A percentile compares a stretch with the other conserved stretches of the same genome.
phyloP scores from a whole-genome alignment of 805 yeast genomes.

The Hanseniaspora osmophila region DNA sequence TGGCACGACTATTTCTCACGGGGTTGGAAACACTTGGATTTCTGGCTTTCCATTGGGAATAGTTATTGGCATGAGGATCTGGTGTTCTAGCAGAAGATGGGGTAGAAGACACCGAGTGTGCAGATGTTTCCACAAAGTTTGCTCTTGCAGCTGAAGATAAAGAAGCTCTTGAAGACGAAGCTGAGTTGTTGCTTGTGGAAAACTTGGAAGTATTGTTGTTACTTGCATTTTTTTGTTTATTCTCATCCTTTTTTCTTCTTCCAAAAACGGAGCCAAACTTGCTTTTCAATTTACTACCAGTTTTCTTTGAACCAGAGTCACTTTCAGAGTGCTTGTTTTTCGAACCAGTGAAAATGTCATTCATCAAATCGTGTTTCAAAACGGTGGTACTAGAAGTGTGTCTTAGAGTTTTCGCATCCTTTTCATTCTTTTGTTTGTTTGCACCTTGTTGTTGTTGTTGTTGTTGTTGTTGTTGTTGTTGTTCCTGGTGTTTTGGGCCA shows the following conservation, averaged over 20 bases:
- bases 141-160: conserved; percentile 2
- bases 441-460: not conserved
- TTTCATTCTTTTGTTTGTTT: not conserved
- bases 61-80: too few species aligned
- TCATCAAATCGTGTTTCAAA: conserved; percentile 20
- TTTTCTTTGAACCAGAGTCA: conserved; percentile 9
- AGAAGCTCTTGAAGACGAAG: conserved; percentile 1
- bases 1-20: not conserved
- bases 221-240: conserved; percentile 4
- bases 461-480: conserved; percentile 1
- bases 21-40: not conserved
- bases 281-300: conserved; percentile 35
- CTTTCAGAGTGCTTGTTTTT: not conserved
- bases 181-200: not conserved
- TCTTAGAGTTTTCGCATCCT: conserved; percentile 5
- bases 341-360: conserved; percentile 19
- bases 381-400: conserved; percentile 17
- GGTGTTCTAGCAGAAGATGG: not conserved
- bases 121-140: conserved; percentile 5
- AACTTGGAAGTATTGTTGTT: too few species aligned
- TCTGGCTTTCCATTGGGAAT: not conserved
- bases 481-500: not conserved
- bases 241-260: conserved; percentile 32
- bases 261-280: conserved; percentile 67
- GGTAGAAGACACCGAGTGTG: conserved; percentile 4